Percentiles rank a stretch among this genome's conserved stretches.
Conservation (phyloP, 768 basidiomycete genomes). For the Mycena leptocephala region DNA sequence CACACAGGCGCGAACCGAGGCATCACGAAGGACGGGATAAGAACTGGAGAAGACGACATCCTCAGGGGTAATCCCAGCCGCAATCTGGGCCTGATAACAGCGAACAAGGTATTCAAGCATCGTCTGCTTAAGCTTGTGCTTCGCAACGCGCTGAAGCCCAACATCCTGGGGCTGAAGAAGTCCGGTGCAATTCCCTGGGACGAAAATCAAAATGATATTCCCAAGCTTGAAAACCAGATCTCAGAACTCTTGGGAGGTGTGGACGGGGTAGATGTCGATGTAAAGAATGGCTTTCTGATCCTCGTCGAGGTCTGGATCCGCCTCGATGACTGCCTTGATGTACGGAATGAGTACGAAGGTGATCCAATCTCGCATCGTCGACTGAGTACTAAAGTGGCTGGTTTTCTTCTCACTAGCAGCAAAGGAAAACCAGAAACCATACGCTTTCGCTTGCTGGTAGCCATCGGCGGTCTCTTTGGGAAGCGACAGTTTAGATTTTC, state of each 20-base stretch:
- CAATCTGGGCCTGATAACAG: background rate
- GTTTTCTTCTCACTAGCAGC: background rate
- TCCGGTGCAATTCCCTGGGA: background rate
- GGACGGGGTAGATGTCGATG: background rate
- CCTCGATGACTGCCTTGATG: background rate
- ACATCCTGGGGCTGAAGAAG: background rate
- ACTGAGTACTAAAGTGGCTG: background rate
- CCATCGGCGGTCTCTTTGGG: background rate
- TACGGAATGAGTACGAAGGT: background rate
- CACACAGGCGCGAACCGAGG: background rate
- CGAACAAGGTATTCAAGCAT: background rate
- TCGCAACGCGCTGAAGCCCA: background rate
- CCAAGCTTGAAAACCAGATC: background rate
- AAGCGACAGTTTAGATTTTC: background rate
- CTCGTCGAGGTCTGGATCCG: background rate
- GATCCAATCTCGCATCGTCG: background rate
- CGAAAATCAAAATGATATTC: background rate
- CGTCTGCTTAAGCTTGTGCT: background rate
- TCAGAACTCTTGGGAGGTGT: background rate
- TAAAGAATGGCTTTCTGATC: background rate
- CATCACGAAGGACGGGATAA: background rate
- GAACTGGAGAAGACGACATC: background rate
- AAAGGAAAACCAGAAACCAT: background rate
- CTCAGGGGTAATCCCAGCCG: background rate
- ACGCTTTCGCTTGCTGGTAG: background rate